Base-by-base conservation (phyloP, 176 grass and related monocot species). In the Ensete glaucum region DNA sequence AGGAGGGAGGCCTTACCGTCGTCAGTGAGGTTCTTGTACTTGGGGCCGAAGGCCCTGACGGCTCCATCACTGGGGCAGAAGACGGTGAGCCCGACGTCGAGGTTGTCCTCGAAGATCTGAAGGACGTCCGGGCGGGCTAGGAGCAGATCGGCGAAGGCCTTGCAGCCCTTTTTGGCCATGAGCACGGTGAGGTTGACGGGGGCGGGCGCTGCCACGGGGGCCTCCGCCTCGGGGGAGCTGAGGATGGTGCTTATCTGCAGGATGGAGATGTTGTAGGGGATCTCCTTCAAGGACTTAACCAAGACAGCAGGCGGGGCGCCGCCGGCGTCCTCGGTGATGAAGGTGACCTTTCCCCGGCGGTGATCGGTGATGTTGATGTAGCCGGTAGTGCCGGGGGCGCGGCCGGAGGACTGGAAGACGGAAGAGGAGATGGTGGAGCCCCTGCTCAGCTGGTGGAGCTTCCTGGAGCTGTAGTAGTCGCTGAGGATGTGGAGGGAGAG, bases 391-490 rank as follows among this genome's bases (percentile, higher is more conserved):
- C 84, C 86, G 2, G 72, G 76, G 49, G 86, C 86, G 15, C 71
- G 68, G 10, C 86, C 86, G 48, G 89, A 86, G 64, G 82, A 84
- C 83, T 93, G 90, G 87, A 93, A 93, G 78, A 98, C 52, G 63
- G 94, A 84, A 67, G 90, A 93, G 26, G 86, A 83, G 19, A 85
- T 79, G 53, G 94, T 91, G 60, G 86, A 89, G 22, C 79, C 86
- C 19, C 79, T 69, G 2, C 88, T 73, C 27, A 98, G 86, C 77
- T 93, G 88, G 79, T 98, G 91, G 62, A 93, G 90, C 90, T 98
- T 98, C 82, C 91, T 93, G 26, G 80, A 80, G 78, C 91, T 88
- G 71, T 84, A 98, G 82, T 93, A 98, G 87, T 98, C 94, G 75
- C 84, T 88, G 23, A 98, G 80, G 79, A 98, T 68, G 82, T 98